Evolutionary conservation across 768 basidiomycete species (phyloP).

Genomic region (Daedaleopsis nitida): DNA sequence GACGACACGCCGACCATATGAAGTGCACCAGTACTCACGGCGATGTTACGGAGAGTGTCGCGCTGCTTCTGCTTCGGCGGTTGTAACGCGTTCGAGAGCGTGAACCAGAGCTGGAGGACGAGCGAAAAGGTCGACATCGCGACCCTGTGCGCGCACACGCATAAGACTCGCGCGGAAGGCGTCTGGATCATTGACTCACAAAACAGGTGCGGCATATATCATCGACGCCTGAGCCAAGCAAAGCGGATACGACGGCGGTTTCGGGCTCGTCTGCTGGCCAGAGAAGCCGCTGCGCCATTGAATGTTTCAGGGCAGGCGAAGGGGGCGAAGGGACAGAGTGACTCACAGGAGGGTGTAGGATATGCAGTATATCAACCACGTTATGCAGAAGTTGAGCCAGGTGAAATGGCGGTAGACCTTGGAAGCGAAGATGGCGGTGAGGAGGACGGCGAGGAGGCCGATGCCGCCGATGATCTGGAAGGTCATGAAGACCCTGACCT

Average conservation of each 20-base stretch:
- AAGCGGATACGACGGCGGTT: slow-evolving; percentile 15
- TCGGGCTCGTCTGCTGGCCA: slow-evolving; percentile 15
- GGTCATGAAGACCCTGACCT: slow-evolving; percentile 14
- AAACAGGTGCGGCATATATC: slow-evolving; percentile 20
- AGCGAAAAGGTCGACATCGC: slow-evolving; percentile 21
- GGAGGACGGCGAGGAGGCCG: slow-evolving; percentile 15
- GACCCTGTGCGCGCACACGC: slow-evolving; percentile 1
- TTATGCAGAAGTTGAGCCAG: slow-evolving; percentile 25
- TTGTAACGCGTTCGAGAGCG: slow-evolving; percentile 8
- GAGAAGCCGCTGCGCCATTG: slow-evolving; percentile 11
- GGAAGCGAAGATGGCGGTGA: slow-evolving; percentile 17
- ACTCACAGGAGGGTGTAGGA: slow-evolving; percentile 23
- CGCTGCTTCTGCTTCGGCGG: slow-evolving; percentile 4
- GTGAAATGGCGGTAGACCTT: slow-evolving; percentile 21
- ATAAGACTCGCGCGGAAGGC: neutral
- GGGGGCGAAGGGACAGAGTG: neutral
- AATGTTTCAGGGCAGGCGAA: neutral
- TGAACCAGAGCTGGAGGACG: slow-evolving; percentile 19
- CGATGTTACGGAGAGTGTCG: neutral
- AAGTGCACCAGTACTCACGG: slow-evolving; percentile 2
- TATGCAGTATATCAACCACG: slow-evolving; percentile 20
- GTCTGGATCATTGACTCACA: slow-evolving; percentile 7
- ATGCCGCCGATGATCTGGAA: slow-evolving; percentile 12
- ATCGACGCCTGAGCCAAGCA: slow-evolving; percentile 18
- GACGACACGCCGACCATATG: neutral